Evolutionary conservation across 352 stramenopile genomes (phyloP), one percentile per base, ranked within the genome.

Genomic region (Pelagophyceae sp.): DNA sequence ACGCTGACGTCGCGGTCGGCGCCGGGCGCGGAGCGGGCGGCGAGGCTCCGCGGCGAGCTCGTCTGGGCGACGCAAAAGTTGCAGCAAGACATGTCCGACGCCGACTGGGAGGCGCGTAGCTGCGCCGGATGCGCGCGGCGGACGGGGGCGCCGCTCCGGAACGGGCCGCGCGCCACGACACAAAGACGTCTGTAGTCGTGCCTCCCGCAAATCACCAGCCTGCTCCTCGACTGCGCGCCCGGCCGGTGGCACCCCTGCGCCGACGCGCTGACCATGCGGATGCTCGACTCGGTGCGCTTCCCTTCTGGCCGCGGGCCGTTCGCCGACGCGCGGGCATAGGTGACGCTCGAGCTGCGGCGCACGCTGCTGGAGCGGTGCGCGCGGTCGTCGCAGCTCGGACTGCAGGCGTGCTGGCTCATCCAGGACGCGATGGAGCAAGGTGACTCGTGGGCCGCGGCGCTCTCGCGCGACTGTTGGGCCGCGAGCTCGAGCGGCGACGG

Each of bases 121-220:
- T n/a, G n/a, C n/a, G n/a, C n/a, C n/a, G n/a, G n/a, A n/a, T n/a
- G n/a, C n/a, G n/a, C n/a, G n/a, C n/a, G n/a, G n/a, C n/a, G n/a
- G n/a, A n/a, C n/a, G n/a, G n/a, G n/a, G n/a, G n/a, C n/a, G n/a
- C n/a, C n/a, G n/a, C n/a, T n/a, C n/a, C n/a, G n/a, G n/a, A n/a
- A n/a, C n/a, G n/a, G n/a, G n/a, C n/a, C n/a, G 40, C 40, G 40
- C 40, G 40, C 40, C 40, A 20, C 40, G 20, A 54, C 40, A 54
- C 40, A 54, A 20, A 6, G 6, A 54, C 20, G 40, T 20, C 6
- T 6, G 20, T 54, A 6, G 40, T 54, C 40, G 1, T 50, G 35
- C 35, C 67, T 74, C 17, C 67, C 67, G 35, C 67, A 74, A 37
- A 58, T 74, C 23, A 58, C 67, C 35, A 74, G 17, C 38, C 17